Evolutionary conservation across 495 filamentous ascomycete genomes (phyloP).

Genomic region (Aspergillus affinis): DNA sequence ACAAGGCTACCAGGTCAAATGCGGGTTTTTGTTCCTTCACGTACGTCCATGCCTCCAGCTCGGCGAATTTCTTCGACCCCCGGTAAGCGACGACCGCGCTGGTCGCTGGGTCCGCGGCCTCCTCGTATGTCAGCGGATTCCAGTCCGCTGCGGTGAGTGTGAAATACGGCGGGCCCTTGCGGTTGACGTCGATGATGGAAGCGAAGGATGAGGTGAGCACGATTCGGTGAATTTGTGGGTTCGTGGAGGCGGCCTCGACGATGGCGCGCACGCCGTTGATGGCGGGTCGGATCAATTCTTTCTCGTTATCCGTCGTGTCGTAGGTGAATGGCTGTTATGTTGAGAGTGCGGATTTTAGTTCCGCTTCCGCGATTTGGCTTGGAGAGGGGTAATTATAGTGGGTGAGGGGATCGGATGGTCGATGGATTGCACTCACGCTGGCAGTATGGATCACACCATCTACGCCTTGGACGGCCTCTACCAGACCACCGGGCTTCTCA

Average conservation of each 20-base stretch:
- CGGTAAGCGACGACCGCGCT: slow-evolving; percentile 34
- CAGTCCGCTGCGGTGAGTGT: slow-evolving; percentile 36
- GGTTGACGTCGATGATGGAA: slow-evolving; percentile 30
- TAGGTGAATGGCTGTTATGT: slow-evolving; percentile 38
- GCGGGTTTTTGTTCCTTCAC: slow-evolving; percentile 23
- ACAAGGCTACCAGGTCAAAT: slow-evolving; percentile 25
- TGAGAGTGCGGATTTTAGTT: slow-evolving; percentile 42
- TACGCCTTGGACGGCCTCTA: not conserved
- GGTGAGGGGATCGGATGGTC: slow-evolving; percentile 13
- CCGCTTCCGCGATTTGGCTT: slow-evolving; percentile 27
- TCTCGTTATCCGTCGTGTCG: slow-evolving; percentile 23
- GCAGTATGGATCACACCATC: not conserved
- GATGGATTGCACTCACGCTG: slow-evolving; percentile 6
- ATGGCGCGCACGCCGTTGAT: slow-evolving; percentile 30
- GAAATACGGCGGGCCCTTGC: slow-evolving; percentile 24
- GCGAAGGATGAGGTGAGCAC: slow-evolving; percentile 38
- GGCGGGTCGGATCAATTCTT: slow-evolving; percentile 37
- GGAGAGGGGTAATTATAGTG: slow-evolving; percentile 39
- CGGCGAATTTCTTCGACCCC: slow-evolving; percentile 36
- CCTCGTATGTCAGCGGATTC: slow-evolving; percentile 36
- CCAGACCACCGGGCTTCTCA: not conserved
- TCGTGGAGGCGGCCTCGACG: slow-evolving; percentile 25
- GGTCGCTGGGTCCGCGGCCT: slow-evolving; percentile 28
- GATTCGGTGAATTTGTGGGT: slow-evolving; percentile 23
- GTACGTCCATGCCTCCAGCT: slow-evolving; percentile 34